phyloP scores from a whole-genome alignment of 352 stramenopile genomes.

The Phytophthora nicotianae region DNA sequence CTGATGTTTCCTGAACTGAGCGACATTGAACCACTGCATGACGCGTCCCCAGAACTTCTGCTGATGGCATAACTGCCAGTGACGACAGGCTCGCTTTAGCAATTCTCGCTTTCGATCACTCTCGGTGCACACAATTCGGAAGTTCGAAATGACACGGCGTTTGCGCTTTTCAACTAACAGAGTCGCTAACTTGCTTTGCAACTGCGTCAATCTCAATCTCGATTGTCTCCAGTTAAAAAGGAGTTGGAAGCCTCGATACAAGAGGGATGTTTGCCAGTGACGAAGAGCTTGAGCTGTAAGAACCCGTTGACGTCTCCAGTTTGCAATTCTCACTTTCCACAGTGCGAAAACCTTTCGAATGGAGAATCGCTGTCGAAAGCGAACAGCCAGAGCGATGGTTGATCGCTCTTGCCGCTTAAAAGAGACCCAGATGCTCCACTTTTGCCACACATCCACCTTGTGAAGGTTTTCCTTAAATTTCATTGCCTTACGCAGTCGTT shows the following conservation, averaged over 20 bases:
- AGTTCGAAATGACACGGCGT: conserved; percentile 11
- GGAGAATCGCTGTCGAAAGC: conserved; percentile 46
- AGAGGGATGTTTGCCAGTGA: conserved; percentile 6
- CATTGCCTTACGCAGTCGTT: conserved; percentile 31
- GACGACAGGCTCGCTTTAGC: conserved; percentile 2
- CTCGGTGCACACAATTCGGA: conserved; percentile 7
- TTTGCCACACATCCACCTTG: conserved; percentile 35
- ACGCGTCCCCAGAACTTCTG: conserved; percentile 34
- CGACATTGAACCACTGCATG: conserved; percentile 21
- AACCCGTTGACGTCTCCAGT: conserved; percentile 28
- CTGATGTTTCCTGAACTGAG: conserved; percentile 16
- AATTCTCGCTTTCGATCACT: conserved; percentile 1
- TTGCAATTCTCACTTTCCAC: conserved; percentile 31
- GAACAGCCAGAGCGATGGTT: conserved; percentile 38
- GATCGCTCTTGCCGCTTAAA: conserved; percentile 24
- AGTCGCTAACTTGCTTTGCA: conserved; percentile 9
- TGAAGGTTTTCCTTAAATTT: conserved; percentile 36
- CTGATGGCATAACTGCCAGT: conserved; percentile 27
- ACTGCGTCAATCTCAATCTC: neutral
- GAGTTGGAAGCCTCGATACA: conserved; percentile 7
- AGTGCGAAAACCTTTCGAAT: conserved; percentile 38
- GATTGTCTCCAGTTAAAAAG: conserved; percentile 12
- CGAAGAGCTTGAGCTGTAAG: conserved; percentile 13
- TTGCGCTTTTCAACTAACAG: conserved; percentile 13
- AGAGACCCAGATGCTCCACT: conserved; percentile 40